Evolutionary conservation across 106 monocot species (phyloP), one percentile per base, ranked within the genome.

Genomic region (Dioscorea zingiberensis): DNA sequence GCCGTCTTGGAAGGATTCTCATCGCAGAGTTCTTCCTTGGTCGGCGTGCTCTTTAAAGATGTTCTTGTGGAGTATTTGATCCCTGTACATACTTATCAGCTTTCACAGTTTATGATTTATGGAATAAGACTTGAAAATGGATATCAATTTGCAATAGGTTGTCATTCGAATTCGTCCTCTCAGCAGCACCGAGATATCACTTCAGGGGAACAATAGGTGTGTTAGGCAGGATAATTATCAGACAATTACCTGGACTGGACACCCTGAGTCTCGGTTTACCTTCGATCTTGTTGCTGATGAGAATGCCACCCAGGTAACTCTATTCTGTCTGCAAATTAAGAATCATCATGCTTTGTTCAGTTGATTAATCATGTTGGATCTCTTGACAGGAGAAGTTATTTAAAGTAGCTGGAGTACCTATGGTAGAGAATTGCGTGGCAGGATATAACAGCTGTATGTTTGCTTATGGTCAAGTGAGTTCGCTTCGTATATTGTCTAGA

Each of bases 391-490:
- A 97, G 55, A 74, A 88, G 27, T 69, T 97, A 17, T 97, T 97
- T 60, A 83, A 86, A 77, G 85, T 86, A 23, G 88, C 91, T 64
- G 95, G 95, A 55, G 77, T 97, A 53, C 91, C 88, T 19, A 97
- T 97, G 95, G 91, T 97, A 4, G 95, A 97, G 18, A 97, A 91
- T 59, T 97, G 95, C 59, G 78, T 97, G 64, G 78, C 67, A 21
- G 95, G 95, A 5, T 97, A 97, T 64, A 97, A 97, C 60, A 91
- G 91, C 47, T 97, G 95, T 58, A 91, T 97, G 83, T 97, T 97
- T 86, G 95, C 95, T 24, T 97, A 97, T 73, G 95, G 95, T 1
- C 95, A 97, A 69, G 95, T 97, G 54, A 74, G 74, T 66, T 67
- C 13, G 8, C 26, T 7, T 18, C 51, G 1, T 21, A 48, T 7